These are phyloP conservation scores for Peterozyma toletana DNA, from an alignment of 805 yeast species.

Conservation along the genomic window DNA sequence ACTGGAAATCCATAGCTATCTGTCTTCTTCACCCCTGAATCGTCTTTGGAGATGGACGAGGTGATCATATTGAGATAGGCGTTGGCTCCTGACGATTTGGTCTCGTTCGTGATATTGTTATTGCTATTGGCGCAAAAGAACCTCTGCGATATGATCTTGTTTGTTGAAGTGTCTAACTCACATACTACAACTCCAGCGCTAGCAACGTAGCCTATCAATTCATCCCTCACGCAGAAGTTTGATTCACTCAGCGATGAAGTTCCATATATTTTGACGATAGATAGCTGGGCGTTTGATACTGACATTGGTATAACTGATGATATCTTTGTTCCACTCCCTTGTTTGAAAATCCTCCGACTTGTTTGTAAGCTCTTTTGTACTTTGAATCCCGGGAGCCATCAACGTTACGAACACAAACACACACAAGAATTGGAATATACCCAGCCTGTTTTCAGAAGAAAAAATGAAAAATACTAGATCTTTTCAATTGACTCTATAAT, in stretches of 20 bases:
- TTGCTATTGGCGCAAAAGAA: slow-evolving; percentile 43
- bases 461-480: too few relatives aligned
- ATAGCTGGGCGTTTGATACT: slow-evolving; percentile 14
- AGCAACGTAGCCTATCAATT: slow-evolving; percentile 44
- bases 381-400: too few relatives aligned
- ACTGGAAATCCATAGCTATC: slow-evolving; percentile 31
- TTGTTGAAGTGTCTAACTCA: slow-evolving; percentile 16
- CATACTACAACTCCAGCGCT: slow-evolving; percentile 56
- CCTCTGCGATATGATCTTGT: slow-evolving; percentile 26
- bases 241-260: slow-evolving; percentile 36
- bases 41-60: slow-evolving; percentile 3
- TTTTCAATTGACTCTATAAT: too few relatives aligned
- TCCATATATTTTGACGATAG: slow-evolving; percentile 31
- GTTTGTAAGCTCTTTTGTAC: too few relatives aligned
- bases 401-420: too few relatives aligned
- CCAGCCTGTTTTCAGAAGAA: too few relatives aligned
- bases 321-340: too few relatives aligned
- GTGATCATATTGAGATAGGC: slow-evolving; percentile 22
- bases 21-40: not conserved
- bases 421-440: too few relatives aligned
- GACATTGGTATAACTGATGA: too few relatives aligned
- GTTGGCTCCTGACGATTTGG: slow-evolving; percentile 15
- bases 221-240: slow-evolving; percentile 31
- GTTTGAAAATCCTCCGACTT: too few relatives aligned
- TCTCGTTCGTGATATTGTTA: slow-evolving; percentile 1